Base-by-base conservation (phyloP, 352 stramenopile genomes). In the Phytopythium sindhum region DNA sequence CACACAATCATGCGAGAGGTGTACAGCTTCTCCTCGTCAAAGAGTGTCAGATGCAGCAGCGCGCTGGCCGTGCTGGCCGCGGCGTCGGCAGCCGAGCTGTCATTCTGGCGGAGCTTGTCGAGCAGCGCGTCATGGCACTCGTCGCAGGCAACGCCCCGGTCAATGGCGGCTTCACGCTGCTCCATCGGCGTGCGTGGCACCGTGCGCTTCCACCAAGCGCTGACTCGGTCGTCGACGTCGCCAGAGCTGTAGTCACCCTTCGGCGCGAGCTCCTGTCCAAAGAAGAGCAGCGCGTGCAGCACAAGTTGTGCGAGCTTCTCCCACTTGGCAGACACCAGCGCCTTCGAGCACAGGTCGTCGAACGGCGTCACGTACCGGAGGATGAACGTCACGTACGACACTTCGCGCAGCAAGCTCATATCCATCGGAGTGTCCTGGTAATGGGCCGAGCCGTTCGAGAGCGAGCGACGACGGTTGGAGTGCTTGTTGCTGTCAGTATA, bases 341-440 rank as follows among this genome's bases (percentile, higher is more conserved):
- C 75, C 72, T 86, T 70, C 26, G 89, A 73, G 37, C 82, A 90
- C 33, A 93, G 51, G 47, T 92, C 80, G 33, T 79, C 64, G 48
- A 92, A 93, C 63, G 90, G 84, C 10, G 76, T 77, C 19, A 92
- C 76, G 54, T 90, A 91, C n/a, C 84, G 84, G 58, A 95, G 82
- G 21, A 93, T 62, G 55, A 93, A 91, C 28, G 84, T 92, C 61
- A 87, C 77, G 59, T 92, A 90, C 28, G 86, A 79, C 4, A 88
- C 65, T 53, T 95, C 86, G 26, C 79, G 80, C 17, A 95, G 73
- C 10, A 90, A 56, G 21, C 75, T 79, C 35, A 95, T 62, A 17
- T 80, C 86, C 19, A 74, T 72, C 31, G 52, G 52, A 4, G 31
- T 58, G 52, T 45, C 23, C 31, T 45, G 21, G 31, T 44, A 44